Percentiles rank a stretch among this genome's conserved stretches.
Conservation (phyloP, 202 grass and related monocot species). For the Hordeum pubiflorum region DNA sequence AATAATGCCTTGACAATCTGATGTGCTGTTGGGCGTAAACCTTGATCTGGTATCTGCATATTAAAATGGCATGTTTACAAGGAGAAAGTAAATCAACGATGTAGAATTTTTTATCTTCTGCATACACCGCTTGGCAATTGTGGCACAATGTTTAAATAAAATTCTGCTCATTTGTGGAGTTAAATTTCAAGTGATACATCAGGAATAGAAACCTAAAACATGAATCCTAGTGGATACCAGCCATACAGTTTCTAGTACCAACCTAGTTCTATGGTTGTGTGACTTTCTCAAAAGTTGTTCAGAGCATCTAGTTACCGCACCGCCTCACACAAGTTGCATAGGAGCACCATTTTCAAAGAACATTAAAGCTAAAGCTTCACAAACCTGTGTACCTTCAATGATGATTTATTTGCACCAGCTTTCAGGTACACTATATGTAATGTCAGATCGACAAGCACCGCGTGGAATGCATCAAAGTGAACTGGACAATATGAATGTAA, state of each 20-base stretch:
- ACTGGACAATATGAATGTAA: slow-evolving; percentile 94
- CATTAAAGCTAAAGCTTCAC: slow-evolving; percentile 60
- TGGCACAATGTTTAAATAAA: not conserved
- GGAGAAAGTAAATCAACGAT: not conserved
- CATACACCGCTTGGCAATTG: too few relatives aligned
- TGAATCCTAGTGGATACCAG: not conserved
- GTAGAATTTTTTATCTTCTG: not conserved
- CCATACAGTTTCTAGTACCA: not conserved
- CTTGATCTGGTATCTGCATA: slow-evolving; percentile 66
- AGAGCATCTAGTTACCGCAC: slow-evolving; percentile 6
- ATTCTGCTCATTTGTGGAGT: not conserved
- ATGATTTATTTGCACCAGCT: slow-evolving; percentile 64
- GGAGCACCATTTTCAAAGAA: slow-evolving; percentile 23
- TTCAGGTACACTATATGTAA: slow-evolving; percentile 88
- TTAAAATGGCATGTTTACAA: slow-evolving; percentile 24
- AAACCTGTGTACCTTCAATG: slow-evolving; percentile 94
- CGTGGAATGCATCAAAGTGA: slow-evolving; percentile 89
- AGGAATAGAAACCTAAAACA: not conserved
- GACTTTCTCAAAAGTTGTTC: not conserved
- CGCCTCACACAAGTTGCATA: slow-evolving; percentile 12
- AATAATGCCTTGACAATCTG: slow-evolving; percentile 69
- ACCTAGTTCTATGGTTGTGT: slow-evolving; percentile 4
- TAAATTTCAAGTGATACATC: not conserved
- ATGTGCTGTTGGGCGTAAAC: slow-evolving; percentile 50
- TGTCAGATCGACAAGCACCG: slow-evolving; percentile 84